Evolutionary conservation across 768 basidiomycete genomes (phyloP).

Genomic region (Pleurotus platypus): DNA sequence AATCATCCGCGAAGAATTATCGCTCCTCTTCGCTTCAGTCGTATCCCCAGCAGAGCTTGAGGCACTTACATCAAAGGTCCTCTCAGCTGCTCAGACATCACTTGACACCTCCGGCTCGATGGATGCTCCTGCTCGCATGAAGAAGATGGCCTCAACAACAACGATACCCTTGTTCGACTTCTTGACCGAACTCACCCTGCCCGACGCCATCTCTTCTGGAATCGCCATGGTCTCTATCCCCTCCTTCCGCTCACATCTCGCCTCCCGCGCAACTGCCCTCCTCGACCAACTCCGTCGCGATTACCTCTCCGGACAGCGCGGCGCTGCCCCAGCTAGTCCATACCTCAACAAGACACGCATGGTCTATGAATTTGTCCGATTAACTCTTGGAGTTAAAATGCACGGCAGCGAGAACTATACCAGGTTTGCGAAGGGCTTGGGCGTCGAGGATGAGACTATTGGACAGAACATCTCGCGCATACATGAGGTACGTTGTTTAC

Average conservation of each 20-base stretch:
- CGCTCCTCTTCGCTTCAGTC: constrained; percentile 37
- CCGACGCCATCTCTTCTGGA: constrained; percentile 16
- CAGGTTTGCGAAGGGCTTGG: constrained; percentile 38
- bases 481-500: constrained; percentile 48
- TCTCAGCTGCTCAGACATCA: constrained; percentile 39
- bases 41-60: constrained; percentile 25
- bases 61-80: constrained; percentile 30
- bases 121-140: constrained; percentile 70
- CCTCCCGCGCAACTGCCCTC: constrained; percentile 39
- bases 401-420: constrained; percentile 69
- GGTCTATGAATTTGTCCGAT: constrained; percentile 70
- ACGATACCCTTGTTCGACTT: constrained; percentile 45
- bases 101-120: constrained; percentile 68
- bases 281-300: constrained; percentile 48
- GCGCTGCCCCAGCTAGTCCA: constrained; percentile 57
- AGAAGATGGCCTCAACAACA: constrained; percentile 52
- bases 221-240: constrained; percentile 32
- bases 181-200: constrained; percentile 37
- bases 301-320: constrained; percentile 55
- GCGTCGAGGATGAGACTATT: constrained; percentile 52
- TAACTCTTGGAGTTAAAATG: constrained; percentile 65
- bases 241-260: constrained; percentile 49
- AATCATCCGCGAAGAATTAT: constrained; percentile 50
- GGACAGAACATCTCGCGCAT: constrained; percentile 75
- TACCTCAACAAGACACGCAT: constrained; percentile 60